Evolutionary conservation across 441 rosid genomes (phyloP), one percentile per base, ranked within the genome.

Genomic region (Dalechampia spathulata): DNA sequence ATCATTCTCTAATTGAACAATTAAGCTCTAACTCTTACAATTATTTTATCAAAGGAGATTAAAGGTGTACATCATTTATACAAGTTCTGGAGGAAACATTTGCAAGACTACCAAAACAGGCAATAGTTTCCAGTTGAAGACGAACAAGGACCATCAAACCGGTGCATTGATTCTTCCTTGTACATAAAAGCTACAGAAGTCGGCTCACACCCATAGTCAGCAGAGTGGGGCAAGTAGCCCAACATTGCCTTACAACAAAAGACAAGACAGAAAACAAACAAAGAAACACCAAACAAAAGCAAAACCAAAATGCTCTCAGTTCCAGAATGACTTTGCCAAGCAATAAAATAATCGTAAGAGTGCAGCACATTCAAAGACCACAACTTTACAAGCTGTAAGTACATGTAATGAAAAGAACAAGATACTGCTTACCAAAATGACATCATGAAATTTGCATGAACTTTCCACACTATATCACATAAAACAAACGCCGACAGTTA

Each of bases 131-230:
- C 79, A 69, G 83, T 76, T 70, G 86, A 84, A 80, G 86, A 78
- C 67, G 85, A 81, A 83, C 77, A 86, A 86, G 84, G 86, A 86
- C 93, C 80, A 83, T 76, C 80, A 67, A 83, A 76, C 78, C 68
- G 70, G 73, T 73, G 89, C 79, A 82, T 73, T 46, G 86, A 67
- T 69, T 85, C 88, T 79, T 86, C 90, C 85, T 82, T 77, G 98
- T 66, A 81, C 77, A 86, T 72, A 77, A 81, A 80, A 74, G 90
- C 88, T 76, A 86, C 80, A 81, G 95, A 76, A 70, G 87, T 85
- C 84, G 77, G 87, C 83, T 78, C 96, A 91, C 82, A 73, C 88
- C n/a, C 86, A 78, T 74, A 77, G 92, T 84, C 88, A 83, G 81
- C 88, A 79, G 66, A 87, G 85, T 76, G 81, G 89, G 93, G 77